phyloP scores from a whole-genome alignment of 192 early-diverging fungal species.

The Coemansia sp. region DNA sequence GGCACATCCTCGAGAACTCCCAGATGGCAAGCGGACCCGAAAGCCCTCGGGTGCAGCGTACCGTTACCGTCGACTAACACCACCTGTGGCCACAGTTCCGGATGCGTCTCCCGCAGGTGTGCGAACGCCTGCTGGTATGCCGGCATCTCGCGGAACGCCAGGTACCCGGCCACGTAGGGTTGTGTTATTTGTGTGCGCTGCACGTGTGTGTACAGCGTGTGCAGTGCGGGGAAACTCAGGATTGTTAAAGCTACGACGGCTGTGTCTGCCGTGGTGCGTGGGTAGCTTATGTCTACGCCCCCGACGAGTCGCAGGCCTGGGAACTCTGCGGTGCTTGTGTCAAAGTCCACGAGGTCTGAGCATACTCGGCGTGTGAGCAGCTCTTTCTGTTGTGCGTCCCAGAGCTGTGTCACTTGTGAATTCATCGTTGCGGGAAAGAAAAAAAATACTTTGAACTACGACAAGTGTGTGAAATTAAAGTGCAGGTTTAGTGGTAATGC shows the following conservation, averaged over 20 bases:
- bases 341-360: slow-evolving; percentile 19
- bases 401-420: too few species aligned
- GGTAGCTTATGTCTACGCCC: slow-evolving; percentile 78
- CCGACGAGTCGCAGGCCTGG: slow-evolving; percentile 58
- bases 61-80: slow-evolving; percentile 90
- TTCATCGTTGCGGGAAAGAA: too few species aligned
- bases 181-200: slow-evolving; percentile 58
- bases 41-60: slow-evolving; percentile 77
- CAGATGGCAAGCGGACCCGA: slow-evolving; percentile 85
- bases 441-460: too few species aligned
- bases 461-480: too few species aligned
- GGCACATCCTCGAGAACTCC: slow-evolving; percentile 71
- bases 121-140: slow-evolving; percentile 60
- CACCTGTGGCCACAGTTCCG: slow-evolving; percentile 70
- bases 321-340: slow-evolving; percentile 1
- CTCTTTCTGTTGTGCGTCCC: slow-evolving; percentile 12
- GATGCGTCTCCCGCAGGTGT: slow-evolving; percentile 45
- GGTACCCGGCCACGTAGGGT: slow-evolving; percentile 86
- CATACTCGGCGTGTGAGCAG: slow-evolving; percentile 15
- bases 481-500: too few species aligned
- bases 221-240: slow-evolving; percentile 63
- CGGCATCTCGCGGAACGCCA: slow-evolving; percentile 87
- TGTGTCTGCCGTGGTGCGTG: slow-evolving; percentile 46
- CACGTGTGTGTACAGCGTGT: slow-evolving; percentile 65
- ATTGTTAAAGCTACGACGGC: slow-evolving; percentile 77